Evolutionary conservation across 2,329 filamentous ascomycete species (phyloP).

Genomic region (Diaporthe australafricana): DNA sequence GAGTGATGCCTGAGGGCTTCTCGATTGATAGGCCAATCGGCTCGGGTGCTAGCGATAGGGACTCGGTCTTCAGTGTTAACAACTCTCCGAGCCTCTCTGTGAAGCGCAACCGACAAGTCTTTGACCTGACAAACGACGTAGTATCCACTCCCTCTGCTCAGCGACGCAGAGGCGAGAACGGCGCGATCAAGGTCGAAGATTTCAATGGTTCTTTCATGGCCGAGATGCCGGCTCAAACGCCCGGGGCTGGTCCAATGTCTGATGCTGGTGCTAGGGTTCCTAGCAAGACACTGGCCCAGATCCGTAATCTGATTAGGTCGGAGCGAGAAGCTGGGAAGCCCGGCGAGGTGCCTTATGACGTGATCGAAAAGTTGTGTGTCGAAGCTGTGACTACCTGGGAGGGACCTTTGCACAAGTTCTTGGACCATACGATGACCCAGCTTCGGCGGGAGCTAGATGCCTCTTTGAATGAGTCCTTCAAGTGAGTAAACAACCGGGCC

Average conservation of each 20-base stretch:
- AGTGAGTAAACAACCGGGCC: slow-evolving; percentile 35
- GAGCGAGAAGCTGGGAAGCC: slow-evolving; percentile 69
- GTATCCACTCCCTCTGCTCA: slow-evolving; percentile 26
- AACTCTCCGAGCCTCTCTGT: slow-evolving; percentile 34
- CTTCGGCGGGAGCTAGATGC: slow-evolving; percentile 58
- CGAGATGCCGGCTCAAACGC: background rate
- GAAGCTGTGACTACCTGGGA: slow-evolving; percentile 71
- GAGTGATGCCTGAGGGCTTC: slow-evolving; percentile 47
- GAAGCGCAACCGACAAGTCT: slow-evolving; percentile 28
- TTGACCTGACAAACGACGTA: slow-evolving; percentile 33
- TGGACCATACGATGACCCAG: slow-evolving; percentile 59
- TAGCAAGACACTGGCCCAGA: slow-evolving; percentile 58
- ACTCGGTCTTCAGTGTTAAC: slow-evolving; percentile 46
- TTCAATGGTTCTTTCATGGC: slow-evolving; percentile 19
- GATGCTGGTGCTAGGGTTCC: slow-evolving; percentile 27
- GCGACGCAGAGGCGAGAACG: slow-evolving; percentile 35
- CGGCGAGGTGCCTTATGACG: slow-evolving; percentile 67
- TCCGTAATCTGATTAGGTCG: slow-evolving; percentile 65
- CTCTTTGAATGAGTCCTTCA: slow-evolving; percentile 61
- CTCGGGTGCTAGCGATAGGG: slow-evolving; percentile 51
- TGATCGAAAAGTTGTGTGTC: slow-evolving; percentile 68
- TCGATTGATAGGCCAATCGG: slow-evolving; percentile 45
- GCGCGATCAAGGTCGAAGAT: slow-evolving; percentile 42
- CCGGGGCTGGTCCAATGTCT: slow-evolving; percentile 9
- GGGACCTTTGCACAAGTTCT: slow-evolving; percentile 60